phyloP scores from a whole-genome alignment of 148 eudicot genomes.

The Talinum fruticosum region DNA sequence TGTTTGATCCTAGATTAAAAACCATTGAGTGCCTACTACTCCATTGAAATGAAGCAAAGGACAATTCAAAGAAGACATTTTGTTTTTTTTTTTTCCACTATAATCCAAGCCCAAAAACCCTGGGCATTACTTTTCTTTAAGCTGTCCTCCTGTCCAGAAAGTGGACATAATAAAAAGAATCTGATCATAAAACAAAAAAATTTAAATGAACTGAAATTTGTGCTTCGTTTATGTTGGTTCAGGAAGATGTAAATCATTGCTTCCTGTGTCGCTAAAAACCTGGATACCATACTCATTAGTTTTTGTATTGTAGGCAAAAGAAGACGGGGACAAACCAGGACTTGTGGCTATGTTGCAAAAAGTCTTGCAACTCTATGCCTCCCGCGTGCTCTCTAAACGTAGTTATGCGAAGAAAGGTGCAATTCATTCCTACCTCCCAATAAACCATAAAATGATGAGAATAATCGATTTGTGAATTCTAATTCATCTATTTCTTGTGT shows the following conservation, averaged over 20 bases:
- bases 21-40: too few relatives aligned
- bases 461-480: too few relatives aligned
- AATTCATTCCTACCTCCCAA: neutral
- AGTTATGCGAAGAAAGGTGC: constrained; percentile 96
- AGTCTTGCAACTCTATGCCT: constrained; percentile 89
- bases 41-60: too few relatives aligned
- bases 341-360: constrained; percentile 97
- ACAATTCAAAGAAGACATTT: too few relatives aligned
- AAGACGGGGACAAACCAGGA: constrained; percentile 94
- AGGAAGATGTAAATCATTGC: neutral
- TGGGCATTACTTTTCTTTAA: too few relatives aligned
- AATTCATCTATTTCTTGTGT: too few relatives aligned
- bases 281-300: constrained; percentile 3
- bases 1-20: too few relatives aligned
- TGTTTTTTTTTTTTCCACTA: too few relatives aligned
- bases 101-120: too few relatives aligned
- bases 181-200: neutral
- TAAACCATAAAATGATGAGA: neutral
- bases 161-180: too few relatives aligned
- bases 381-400: constrained; percentile 82
- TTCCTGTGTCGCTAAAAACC: neutral
- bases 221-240: neutral
- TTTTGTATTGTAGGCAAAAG: constrained; percentile 60
- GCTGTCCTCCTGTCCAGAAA: too few relatives aligned
- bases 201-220: neutral